A percentile compares a stretch with the other conserved stretches of the same genome.
Conservation (phyloP, 768 basidiomycete genomes). For the Baorangia bicolor region DNA sequence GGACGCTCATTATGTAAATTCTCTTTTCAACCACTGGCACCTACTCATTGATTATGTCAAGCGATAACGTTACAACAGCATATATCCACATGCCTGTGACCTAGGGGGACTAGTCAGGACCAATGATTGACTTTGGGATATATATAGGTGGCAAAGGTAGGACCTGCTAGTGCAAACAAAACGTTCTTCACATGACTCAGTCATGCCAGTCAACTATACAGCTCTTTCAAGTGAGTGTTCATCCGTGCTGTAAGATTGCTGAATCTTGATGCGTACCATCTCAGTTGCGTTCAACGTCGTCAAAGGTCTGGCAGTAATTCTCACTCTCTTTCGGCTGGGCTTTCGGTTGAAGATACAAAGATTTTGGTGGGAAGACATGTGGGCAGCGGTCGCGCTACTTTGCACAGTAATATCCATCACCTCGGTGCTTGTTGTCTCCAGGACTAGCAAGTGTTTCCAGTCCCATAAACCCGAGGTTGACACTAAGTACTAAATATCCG, state of each 20-base stretch:
- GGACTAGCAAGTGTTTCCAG: not conserved
- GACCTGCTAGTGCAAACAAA: not conserved
- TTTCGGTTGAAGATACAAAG: conserved; percentile 15
- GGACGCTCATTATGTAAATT: too few species aligned
- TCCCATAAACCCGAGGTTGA: too few species aligned
- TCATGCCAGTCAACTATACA: conserved; percentile 1
- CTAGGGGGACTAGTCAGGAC: too few species aligned
- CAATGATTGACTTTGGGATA: too few species aligned
- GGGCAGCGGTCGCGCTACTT: conserved; percentile 14
- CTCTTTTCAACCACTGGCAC: too few species aligned
- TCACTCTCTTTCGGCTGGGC: conserved; percentile 15
- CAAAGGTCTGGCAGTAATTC: conserved; percentile 2
- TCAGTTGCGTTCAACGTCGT: conserved; percentile 7
- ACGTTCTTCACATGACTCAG: not conserved
- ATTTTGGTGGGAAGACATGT: conserved; percentile 27
- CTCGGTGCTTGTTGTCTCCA: not conserved
- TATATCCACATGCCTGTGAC: too few species aligned
- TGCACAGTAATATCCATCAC: not conserved
- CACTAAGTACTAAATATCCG: not conserved
- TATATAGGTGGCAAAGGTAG: not conserved
- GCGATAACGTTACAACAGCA: too few species aligned
- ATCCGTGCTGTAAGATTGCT: not conserved
- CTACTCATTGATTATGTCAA: too few species aligned
- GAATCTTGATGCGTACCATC: not conserved
- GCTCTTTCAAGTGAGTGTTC: conserved; percentile 5